A percentile compares a stretch with the other conserved stretches of the same genome.
These are phyloP conservation scores for Podosphaera xanthii DNA, from an alignment of 2,329 filamentous ascomycete genomes.

Conservation along the genomic window DNA sequence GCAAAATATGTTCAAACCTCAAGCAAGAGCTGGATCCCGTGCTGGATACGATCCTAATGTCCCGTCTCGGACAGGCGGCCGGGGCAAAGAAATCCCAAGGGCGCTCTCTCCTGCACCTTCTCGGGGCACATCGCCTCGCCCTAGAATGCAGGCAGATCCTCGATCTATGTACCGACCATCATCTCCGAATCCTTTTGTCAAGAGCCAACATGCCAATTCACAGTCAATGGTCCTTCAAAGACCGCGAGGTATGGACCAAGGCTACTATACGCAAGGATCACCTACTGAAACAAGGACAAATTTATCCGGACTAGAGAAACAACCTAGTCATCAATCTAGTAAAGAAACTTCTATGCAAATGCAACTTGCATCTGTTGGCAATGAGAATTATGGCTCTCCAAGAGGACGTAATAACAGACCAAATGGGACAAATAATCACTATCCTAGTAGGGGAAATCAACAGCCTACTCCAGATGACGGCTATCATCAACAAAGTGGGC, in stretches of 20 bases:
- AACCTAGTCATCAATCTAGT: constrained; percentile 20
- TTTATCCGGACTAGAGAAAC: constrained; percentile 19
- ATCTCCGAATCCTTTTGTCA: constrained; percentile 41
- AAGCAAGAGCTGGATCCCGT: constrained; percentile 14
- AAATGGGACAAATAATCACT: too few relatives aligned
- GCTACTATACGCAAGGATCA: constrained; percentile 27
- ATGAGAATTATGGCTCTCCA: constrained; percentile 35
- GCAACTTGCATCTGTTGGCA: constrained; percentile 33
- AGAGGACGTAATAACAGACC: constrained; percentile 11
- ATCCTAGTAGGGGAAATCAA: too few relatives aligned
- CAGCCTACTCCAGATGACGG: too few relatives aligned
- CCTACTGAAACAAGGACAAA: constrained; percentile 21
- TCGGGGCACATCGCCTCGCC: constrained; percentile 39
- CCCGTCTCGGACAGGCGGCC: constrained; percentile 32
- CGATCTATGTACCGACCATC: constrained; percentile 24
- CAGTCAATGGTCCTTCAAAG: constrained; percentile 20
- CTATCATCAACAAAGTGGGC: constrained; percentile 6
- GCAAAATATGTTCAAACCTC: constrained; percentile 45
- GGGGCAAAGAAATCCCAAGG: constrained; percentile 34
- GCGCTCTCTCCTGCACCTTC: constrained; percentile 46
- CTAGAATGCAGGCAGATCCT: constrained; percentile 26
- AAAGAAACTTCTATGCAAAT: constrained; percentile 29
- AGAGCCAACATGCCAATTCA: constrained; percentile 14
- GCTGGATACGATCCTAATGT: constrained; percentile 15
- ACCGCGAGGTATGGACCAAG: constrained; percentile 26